A percentile compares a stretch with the other conserved stretches of the same genome.
Evolutionary conservation across 2,329 filamentous ascomycete species (phyloP).

Genomic region (Sclerotiophoma versabilis): DNA sequence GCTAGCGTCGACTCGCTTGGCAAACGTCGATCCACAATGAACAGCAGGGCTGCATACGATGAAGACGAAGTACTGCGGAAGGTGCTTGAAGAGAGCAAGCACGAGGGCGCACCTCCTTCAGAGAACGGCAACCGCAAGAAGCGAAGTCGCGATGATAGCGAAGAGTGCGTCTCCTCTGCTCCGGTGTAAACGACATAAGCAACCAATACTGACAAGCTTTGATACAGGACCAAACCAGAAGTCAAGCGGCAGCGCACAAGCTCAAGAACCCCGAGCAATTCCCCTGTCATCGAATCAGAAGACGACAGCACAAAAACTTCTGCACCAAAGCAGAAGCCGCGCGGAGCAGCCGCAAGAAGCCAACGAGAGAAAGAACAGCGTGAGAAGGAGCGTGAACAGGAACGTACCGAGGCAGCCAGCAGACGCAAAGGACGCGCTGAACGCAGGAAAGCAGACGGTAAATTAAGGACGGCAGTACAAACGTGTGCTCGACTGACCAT

Average conservation of each 20-base stretch:
- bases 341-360: constrained; percentile 54
- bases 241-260: constrained; percentile 83
- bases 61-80: constrained; percentile 88
- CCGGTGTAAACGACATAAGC: constrained; percentile 1
- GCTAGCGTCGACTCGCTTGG: constrained; percentile 66
- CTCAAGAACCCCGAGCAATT: constrained; percentile 55
- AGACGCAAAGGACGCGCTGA: constrained; percentile 85
- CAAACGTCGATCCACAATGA: constrained; percentile 95
- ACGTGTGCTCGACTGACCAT: constrained; percentile 32
- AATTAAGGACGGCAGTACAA: neutral
- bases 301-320: constrained; percentile 65
- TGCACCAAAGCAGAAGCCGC: constrained; percentile 53
- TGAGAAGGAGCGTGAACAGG: constrained; percentile 72
- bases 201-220: constrained; percentile 40
- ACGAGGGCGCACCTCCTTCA: constrained; percentile 69
- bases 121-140: constrained; percentile 72
- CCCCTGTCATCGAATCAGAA: constrained; percentile 71
- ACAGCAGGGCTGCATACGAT: constrained; percentile 94
- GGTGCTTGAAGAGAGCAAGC: constrained; percentile 94
- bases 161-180: constrained; percentile 74
- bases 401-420: constrained; percentile 75
- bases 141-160: constrained; percentile 85
- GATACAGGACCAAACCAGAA: constrained; percentile 69
- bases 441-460: constrained; percentile 81
- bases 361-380: constrained; percentile 70